Base-by-base conservation (phyloP, 176 grass and related monocot species). In the Hyparrhenia diplandra region DNA sequence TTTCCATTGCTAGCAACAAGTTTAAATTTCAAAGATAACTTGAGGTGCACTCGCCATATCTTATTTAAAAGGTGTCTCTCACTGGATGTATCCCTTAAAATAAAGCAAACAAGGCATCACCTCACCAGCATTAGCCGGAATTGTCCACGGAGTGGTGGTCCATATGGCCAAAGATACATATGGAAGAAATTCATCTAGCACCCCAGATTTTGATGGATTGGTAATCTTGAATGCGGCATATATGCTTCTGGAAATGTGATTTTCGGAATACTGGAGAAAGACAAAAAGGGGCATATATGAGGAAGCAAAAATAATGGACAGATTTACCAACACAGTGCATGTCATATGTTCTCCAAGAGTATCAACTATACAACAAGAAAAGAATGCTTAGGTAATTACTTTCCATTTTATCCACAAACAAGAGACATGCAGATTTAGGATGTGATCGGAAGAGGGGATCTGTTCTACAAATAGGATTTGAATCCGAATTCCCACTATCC, bases 71-170 rank as follows among this genome's bases (percentile, higher is more conserved):
- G 71, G 72, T 73, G 61, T 27, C 35, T 79, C 65, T 76, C 23
- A 59, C 49, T 83, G 71, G 54, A 67, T 75, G 42, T 41, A 43
- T 71, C 68, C 73, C 21, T 63, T 35, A 16, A 59, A 83, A 28
- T 75, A 74, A 82, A 88, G 76, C 41, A 82, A 83, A 70, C 57
- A 76, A 80, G 41, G 87, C 66, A 78, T 78, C 73, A 83, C 51
- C 82, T 94, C 76, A 98, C 95, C 95, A 80, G 95, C 92, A 98
- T 98, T 98, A 79, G 95, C 95, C 66, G 95, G 95, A 57, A 98
- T 94, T 66, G 95, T 98, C 95, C 95, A 98, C 63, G 95, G 95
- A 60, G 95, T 98, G 75, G 95, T 98, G 62, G 95, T 98, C 95
- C 95, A 95, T 89, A 94, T 93, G 20, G 80, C 95, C 63, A 98